phyloP scores from a whole-genome alignment of 352 stramenopile species.

The Phytophthora crassamura region DNA sequence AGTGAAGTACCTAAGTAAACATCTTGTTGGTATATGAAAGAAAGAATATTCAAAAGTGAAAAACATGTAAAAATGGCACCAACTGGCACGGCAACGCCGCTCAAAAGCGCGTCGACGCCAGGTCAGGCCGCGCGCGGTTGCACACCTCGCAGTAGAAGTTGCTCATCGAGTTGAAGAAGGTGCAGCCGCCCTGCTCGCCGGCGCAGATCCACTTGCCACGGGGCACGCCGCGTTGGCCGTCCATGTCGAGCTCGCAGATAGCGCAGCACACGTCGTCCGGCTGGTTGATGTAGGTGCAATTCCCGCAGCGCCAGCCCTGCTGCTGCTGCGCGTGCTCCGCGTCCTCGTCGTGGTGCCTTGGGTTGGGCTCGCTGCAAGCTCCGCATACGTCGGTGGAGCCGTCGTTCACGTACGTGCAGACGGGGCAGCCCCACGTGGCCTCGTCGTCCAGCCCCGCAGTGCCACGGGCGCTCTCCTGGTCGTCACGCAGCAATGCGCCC shows the following conservation, averaged over 20 bases:
- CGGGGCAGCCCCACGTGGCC: slow-evolving; percentile 64
- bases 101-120: slow-evolving; percentile 80
- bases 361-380: slow-evolving; percentile 72
- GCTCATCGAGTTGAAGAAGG: slow-evolving; percentile 84
- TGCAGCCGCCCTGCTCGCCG: slow-evolving; percentile 85
- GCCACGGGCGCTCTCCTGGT: slow-evolving; percentile 38
- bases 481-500: slow-evolving; percentile 57
- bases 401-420: slow-evolving; percentile 87
- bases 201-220: slow-evolving; percentile 89
- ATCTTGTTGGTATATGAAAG: too few species aligned
- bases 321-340: slow-evolving; percentile 47
- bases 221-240: slow-evolving; percentile 78
- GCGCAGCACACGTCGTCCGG: slow-evolving; percentile 71
- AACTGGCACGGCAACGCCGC: not conserved
- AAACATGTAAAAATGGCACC: slow-evolving; percentile 1
- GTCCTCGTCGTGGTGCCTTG: slow-evolving; percentile 40
- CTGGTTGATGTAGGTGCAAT: slow-evolving; percentile 91
- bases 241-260: slow-evolving; percentile 85
- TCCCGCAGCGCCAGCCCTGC: slow-evolving; percentile 77
- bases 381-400: slow-evolving; percentile 43
- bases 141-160: slow-evolving; percentile 93
- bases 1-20: too few species aligned
- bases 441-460: slow-evolving; percentile 22
- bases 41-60: too few species aligned
- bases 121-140: slow-evolving; percentile 81